Base-by-base conservation (phyloP, 495 filamentous ascomycete genomes). In the Pyronema domesticum region DNA sequence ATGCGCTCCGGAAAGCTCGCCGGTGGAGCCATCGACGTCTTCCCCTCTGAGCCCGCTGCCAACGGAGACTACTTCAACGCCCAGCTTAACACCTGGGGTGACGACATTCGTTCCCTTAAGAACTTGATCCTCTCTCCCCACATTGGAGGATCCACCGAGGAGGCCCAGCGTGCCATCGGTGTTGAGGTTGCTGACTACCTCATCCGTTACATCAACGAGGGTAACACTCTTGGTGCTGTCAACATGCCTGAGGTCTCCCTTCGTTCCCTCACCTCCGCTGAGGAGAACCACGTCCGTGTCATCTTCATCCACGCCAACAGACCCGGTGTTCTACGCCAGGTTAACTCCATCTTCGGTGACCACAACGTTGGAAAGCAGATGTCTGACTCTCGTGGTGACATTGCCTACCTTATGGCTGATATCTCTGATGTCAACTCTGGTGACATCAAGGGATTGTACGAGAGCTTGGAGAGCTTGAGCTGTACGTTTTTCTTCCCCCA, bases 341-440 rank as follows among this genome's bases (percentile, higher is more conserved):
- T 98, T 46, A 99, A 96, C 71, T 82, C 87, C 60, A 84, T 95
- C 54, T 78, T 96, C 56, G 85, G 80, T 13, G 80, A 91, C 54
- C 89, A 99, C 70, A 99, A 99, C 65, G 87, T 99, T 57, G 91
- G 95, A 66, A 95, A 95, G 73, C 93, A 99, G 68, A 95, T 88
- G 72, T 89, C 86, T 34, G 93, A 95, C 67, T 91, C 81, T 70
- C 80, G 83, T 72, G 91, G 87, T 59, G 89, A 95, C 68, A 81
- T 85, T 56, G 93, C 93, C 18, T 99, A 96, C 66, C 73, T 96
- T 56, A 95, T 99, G 91, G 91, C 93, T 17, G 93, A 99, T 71
- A 83, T 99, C 57, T 94, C 84, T 70, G 73, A 84, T 53, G 86
- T 95, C 60, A 80, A 84, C 62, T 69, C 75, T 10, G 72, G 72